Evolutionary conservation across 208 protist genomes (phyloP), one percentile per base, ranked within the genome.

Genomic region (Leishmania lainsoni): DNA sequence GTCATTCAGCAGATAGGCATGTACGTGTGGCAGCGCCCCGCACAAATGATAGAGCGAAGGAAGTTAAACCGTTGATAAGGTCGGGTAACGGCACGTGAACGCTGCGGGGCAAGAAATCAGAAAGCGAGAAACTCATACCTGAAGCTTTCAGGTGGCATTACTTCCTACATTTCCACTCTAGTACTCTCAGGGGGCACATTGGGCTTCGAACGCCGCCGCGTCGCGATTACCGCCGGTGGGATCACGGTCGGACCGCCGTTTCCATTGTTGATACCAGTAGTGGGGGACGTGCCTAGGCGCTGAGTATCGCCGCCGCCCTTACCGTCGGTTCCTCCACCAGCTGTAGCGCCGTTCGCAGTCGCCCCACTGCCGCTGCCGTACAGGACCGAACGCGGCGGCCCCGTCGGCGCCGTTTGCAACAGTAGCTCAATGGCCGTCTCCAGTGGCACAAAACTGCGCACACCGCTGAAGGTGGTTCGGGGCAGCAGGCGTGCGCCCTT

Each of bases 371-470:
- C 9, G 56, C 52, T 29, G 9, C 45, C 2, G 56, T 83, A 81
- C n/a, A 94, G 73, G 51, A 95, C 75, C 20, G 94, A 92, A 5
- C 94, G 91, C 63, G 92, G 94, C 1, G 91, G 90, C 39, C 86
- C 87, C 0, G 86, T 83, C 20, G 94, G 87, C 2, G 87, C 87
- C 9, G 90, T 94, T 80, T 96, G 92, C 29, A 86, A 83, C 45
- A 97, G 82, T 52, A 96, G 59, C 54, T 86, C 56, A 17, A 88
- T 66, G 4, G 86, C 91, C 79, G 87, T 81, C 45, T 93, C 89
- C 45, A 90, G 72, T 35, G 91, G 78, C 26, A 96, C 10, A 78
- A 96, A 94, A n/a, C 87, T 65, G 0, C 79, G 56, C n/a, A 92
- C 75, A 54, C 85, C 86, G 26, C 84, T 86, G 76, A 93, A 84